Base-by-base conservation (phyloP, 495 filamentous ascomycete genomes). In the Pyrenopolyporus hunteri region DNA sequence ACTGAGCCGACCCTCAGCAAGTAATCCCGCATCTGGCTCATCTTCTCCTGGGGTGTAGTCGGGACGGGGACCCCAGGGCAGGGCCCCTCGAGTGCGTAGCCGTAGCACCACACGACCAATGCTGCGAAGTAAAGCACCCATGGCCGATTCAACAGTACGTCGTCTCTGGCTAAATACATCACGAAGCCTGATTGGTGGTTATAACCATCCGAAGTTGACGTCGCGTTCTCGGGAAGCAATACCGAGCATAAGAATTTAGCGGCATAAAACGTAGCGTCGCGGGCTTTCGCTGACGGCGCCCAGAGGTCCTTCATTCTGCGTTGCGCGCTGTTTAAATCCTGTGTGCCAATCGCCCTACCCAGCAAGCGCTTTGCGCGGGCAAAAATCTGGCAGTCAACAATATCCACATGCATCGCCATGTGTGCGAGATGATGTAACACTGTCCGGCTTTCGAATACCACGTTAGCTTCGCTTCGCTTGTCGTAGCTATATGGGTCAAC, bases 111-210 rank as follows among this genome's bases (percentile, higher is more conserved):
- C 13, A 97, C 90, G 22, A 96, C 92, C 35, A 98, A 79, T 2
- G 88, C 85, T 1, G 94, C 91, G 55, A 95, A 95, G 70, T 97
- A 98, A 44, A 98, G 80, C n/a, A 98, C 91, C 94, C 94, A 98
- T 2, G 94, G 92, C 22, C 94, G 83, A 65, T 98, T 96, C 44
- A 97, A 81, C 6, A 98, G 81, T 49, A 89, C 89, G 67, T 98
- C 94, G 67, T 97, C 90, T 13, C 90, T 85, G 0, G 94, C 93
- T 9, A 85, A 88, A 71, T 97, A 98, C 56, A 69, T 62, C 64
- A 74, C 72, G 36, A 77, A 66, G 32, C 71, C 71, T 0, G 69
- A 58, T 32, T 72, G 70, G 17, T 62, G 68, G 20, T 59, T 71
- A 35, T 44, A 67, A 29, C 54, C 53, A 9, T 67, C 53, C 44